These are phyloP conservation scores for Amyloporia xantha DNA, from an alignment of 768 basidiomycete genomes.

Conservation along the genomic window DNA sequence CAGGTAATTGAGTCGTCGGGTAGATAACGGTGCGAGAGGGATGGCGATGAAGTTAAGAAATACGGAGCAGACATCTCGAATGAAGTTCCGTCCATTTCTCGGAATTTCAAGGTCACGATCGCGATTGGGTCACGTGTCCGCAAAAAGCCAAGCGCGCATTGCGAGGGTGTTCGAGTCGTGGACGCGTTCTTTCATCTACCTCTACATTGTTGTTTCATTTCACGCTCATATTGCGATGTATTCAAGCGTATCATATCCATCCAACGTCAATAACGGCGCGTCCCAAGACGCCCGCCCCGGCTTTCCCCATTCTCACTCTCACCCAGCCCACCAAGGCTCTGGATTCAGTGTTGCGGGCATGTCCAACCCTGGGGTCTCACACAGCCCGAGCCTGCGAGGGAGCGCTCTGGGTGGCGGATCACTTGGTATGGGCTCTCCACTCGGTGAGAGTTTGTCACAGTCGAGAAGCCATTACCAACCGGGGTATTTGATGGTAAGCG, in stretches of 20 bases:
- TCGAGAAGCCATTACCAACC: slow-evolving; percentile 74
- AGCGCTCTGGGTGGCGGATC: slow-evolving; percentile 36
- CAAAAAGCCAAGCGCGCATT: neutral
- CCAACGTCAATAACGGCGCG: slow-evolving; percentile 6
- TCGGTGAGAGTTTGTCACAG: slow-evolving; percentile 64
- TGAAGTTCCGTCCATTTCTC: neutral
- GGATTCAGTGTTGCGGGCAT: slow-evolving; percentile 59
- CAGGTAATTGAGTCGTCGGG: neutral
- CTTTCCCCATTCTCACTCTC: slow-evolving; percentile 24
- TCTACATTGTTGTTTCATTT: too few relatives aligned
- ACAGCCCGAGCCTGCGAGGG: slow-evolving; percentile 48
- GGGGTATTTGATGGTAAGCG: slow-evolving; percentile 70
- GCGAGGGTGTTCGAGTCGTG: neutral
- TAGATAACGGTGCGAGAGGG: neutral
- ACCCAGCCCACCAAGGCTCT: slow-evolving; percentile 17
- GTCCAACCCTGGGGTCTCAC: slow-evolving; percentile 46
- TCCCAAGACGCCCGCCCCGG: slow-evolving; percentile 17
- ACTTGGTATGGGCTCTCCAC: slow-evolving; percentile 33
- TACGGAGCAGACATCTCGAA: neutral
- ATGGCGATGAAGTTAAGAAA: neutral
- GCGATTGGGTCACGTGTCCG: slow-evolving; percentile 4
- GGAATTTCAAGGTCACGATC: too few relatives aligned
- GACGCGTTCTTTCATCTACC: neutral
- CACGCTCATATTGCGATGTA: slow-evolving; percentile 4
- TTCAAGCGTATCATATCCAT: slow-evolving; percentile 18